Percentiles rank a stretch among this genome's conserved stretches.
These are phyloP conservation scores for Cotoneaster glaucophyllus DNA, from an alignment of 306 rosid species.

Conservation along the genomic window DNA sequence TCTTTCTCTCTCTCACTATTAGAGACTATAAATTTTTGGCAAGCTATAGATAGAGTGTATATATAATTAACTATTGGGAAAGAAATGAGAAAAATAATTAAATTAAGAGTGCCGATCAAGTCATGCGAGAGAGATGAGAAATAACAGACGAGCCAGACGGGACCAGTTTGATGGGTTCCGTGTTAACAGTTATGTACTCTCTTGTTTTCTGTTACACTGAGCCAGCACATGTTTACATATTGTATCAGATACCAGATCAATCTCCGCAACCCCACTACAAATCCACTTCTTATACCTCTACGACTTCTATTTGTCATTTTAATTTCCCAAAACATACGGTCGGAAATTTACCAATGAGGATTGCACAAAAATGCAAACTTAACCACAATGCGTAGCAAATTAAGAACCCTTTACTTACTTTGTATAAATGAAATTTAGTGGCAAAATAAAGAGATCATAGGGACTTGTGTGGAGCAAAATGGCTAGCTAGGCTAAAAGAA, in stretches of 20 bases:
- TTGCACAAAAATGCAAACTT: background rate
- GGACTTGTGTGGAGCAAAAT: background rate
- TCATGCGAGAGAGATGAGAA: constrained; percentile 5
- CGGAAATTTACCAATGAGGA: background rate
- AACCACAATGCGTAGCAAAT: background rate
- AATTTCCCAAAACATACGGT: background rate
- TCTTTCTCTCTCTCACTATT: background rate
- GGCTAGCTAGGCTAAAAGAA: background rate
- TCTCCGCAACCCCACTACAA: background rate
- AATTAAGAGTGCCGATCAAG: background rate
- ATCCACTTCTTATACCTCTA: background rate
- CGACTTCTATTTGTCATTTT: background rate
- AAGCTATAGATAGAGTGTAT: background rate
- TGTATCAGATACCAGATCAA: background rate
- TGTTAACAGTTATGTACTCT: background rate
- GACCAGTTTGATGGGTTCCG: background rate
- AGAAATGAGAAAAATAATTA: background rate
- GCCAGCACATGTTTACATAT: background rate
- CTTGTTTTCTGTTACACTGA: background rate
- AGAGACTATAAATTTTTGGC: background rate
- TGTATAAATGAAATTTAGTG: background rate
- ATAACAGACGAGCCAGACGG: background rate
- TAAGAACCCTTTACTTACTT: background rate
- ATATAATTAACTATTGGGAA: background rate
- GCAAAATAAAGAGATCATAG: background rate